Conservation (phyloP, 352 stramenopile species). For the Pythium sukuiense region DNA sequence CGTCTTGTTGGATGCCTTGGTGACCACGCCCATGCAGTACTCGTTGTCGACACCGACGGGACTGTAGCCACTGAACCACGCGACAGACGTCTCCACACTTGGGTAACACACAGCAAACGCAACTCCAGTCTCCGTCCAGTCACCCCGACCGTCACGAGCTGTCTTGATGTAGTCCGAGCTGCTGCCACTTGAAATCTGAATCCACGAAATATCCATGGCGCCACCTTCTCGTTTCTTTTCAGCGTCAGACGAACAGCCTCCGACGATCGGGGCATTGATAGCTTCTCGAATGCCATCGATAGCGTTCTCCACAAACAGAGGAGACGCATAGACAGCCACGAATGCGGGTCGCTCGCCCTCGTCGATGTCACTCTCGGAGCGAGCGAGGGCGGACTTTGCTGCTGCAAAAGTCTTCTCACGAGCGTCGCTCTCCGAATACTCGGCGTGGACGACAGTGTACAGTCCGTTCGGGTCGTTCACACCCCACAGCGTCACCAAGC, state of each 20-base stretch:
- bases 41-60: slow-evolving; percentile 70
- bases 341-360: slow-evolving; percentile 75
- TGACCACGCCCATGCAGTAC: slow-evolving; percentile 85
- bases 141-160: slow-evolving; percentile 63
- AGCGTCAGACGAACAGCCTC: slow-evolving; percentile 81
- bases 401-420: slow-evolving; percentile 78
- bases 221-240: slow-evolving; percentile 62
- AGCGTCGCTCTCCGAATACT: slow-evolving; percentile 80
- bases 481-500: slow-evolving; percentile 81
- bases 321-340: slow-evolving; percentile 77
- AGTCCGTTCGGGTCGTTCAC: slow-evolving; percentile 81
- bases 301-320: slow-evolving; percentile 78
- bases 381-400: slow-evolving; percentile 60
- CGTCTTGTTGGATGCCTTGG: slow-evolving; percentile 82
- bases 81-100: slow-evolving; percentile 85
- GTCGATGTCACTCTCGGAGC: slow-evolving; percentile 56
- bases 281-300: slow-evolving; percentile 82
- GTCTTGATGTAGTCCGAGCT: slow-evolving; percentile 80
- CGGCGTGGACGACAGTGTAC: slow-evolving; percentile 77
- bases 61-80: slow-evolving; percentile 88
- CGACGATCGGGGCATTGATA: slow-evolving; percentile 79
- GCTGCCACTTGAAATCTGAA: slow-evolving; percentile 86
- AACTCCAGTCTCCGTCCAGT: slow-evolving; percentile 81
- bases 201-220: slow-evolving; percentile 73
- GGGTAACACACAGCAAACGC: slow-evolving; percentile 83